Percentiles rank a stretch among this genome's conserved stretches.
Evolutionary conservation across 805 yeast genomes (phyloP).

Genomic region (Debaryomyces castellii): DNA sequence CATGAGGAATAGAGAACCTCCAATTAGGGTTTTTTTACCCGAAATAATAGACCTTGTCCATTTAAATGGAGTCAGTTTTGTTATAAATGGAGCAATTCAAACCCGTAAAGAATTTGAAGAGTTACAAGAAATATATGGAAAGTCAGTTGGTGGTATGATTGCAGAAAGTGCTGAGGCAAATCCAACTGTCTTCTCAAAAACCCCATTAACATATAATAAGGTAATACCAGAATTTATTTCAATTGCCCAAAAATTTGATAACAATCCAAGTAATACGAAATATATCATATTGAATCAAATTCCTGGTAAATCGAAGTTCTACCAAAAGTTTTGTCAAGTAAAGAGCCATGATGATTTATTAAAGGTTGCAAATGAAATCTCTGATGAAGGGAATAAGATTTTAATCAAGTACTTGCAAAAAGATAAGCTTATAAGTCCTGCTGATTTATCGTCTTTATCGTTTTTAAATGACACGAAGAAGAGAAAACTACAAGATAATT

Average conservation of each 20-base stretch:
- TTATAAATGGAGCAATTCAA: constrained; percentile 77
- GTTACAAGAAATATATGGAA: constrained; percentile 52
- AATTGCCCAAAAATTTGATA: constrained; percentile 56
- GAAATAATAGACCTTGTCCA: constrained; percentile 63
- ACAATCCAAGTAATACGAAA: constrained; percentile 72
- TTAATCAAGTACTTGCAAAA: constrained; percentile 32
- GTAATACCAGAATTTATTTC: constrained; percentile 55
- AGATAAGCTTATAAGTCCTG: constrained; percentile 19
- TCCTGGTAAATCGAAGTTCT: constrained; percentile 69
- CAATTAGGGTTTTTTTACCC: constrained; percentile 67
- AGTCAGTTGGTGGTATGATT: constrained; percentile 82
- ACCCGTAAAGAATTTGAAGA: constrained; percentile 52
- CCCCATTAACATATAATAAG: constrained; percentile 52
- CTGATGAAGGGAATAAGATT: constrained; percentile 37
- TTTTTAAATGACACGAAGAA: neutral
- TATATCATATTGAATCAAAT: constrained; percentile 75
- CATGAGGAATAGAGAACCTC: constrained; percentile 86
- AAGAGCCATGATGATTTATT: constrained; percentile 55
- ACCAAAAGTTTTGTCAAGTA: constrained; percentile 54
- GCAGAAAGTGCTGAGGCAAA: constrained; percentile 89
- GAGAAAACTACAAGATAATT: constrained; percentile 4
- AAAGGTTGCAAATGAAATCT: constrained; percentile 29
- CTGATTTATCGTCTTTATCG: constrained; percentile 9
- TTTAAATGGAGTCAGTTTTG: constrained; percentile 63
- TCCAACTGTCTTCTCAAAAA: constrained; percentile 66